phyloP scores from a whole-genome alignment of 73 alveolate genomes.

The Stentor coeruleus region DNA sequence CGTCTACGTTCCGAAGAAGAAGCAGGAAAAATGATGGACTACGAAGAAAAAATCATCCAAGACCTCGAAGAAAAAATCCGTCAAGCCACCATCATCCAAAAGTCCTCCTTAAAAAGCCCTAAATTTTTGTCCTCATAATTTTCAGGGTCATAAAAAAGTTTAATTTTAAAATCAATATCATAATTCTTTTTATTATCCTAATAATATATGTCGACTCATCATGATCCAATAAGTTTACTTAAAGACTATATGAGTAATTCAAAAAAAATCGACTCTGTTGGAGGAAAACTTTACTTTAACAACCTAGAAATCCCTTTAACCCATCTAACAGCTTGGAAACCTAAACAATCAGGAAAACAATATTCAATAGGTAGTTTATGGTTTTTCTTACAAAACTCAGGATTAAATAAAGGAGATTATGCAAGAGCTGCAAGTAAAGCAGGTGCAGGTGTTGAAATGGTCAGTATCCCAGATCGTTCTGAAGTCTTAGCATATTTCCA shows the following conservation, averaged over 20 bases:
- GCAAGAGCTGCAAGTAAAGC: slow-evolving; percentile 28
- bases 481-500: slow-evolving; percentile 45
- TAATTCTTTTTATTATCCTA: no score
- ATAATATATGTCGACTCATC: background rate
- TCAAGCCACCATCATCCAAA: no score
- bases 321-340: slow-evolving; percentile 49
- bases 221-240: slow-evolving; percentile 45
- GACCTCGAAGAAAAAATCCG: no score
- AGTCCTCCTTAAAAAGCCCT: no score
- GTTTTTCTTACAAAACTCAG: slow-evolving; percentile 36
- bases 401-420: slow-evolving; percentile 26
- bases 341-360: slow-evolving; percentile 16
- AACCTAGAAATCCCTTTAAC: slow-evolving; percentile 32
- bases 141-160: no score
- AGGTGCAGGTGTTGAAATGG: slow-evolving; percentile 39
- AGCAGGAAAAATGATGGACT: no score
- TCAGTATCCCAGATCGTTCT: slow-evolving; percentile 29
- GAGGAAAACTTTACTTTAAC: slow-evolving; percentile 28
- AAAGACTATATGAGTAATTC: slow-evolving; percentile 30
- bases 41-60: no score
- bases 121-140: no score
- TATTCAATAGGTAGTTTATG: slow-evolving; percentile 52
- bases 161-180: no score
- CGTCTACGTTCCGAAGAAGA: no score
- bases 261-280: slow-evolving; percentile 37